Evolutionary conservation across 2,329 filamentous ascomycete species (phyloP), one percentile per base, ranked within the genome.

Genomic region (Pseudogymnoascus sp.): DNA sequence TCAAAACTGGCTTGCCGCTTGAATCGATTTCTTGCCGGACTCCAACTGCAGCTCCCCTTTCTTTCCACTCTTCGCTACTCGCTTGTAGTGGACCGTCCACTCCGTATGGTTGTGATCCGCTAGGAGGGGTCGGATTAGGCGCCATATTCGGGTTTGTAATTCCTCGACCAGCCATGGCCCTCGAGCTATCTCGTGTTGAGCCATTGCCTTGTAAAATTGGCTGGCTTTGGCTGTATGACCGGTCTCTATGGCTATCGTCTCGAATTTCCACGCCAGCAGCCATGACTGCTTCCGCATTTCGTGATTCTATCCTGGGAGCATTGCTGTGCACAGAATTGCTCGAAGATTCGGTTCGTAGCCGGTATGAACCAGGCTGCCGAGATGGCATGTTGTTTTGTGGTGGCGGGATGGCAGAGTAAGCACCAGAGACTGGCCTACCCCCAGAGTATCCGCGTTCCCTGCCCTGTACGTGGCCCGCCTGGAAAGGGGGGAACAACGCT

Each of bases 11-110:
- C 66, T 90, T 89, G 18, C 94, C 94, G 66, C 87, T 90, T 30
- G 89, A 84, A 73, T 97, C 94, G 25, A 91, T 81, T 71, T 97
- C 92, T 71, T 90, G 87, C 62, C 89, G 84, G 59, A 92, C 82
- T 15, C 87, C 86, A 28, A 95, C 85, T 1, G 93, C 91, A n/a
- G 94, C 93, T 43, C 94, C 94, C 63, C 88, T 86, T 41, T 99
- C 93, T 75, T 96, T 90, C 94, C 94, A 97, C 65, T 97, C 93
- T 68, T 97, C 93, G 67, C 86, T 92, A 69, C 87, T 90, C 41
- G 81, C 77, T 36, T 79, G 76, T 65, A 78, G 80, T 0, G 81
- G 82, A 59, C 80, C 81, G 66, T 87, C 84, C 38, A 80, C 66
- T 25, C 75, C 76, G 70, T 86, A 85, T 6, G 80, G 75, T 3